phyloP scores from a whole-genome alignment of 768 basidiomycete species.

The Psilocybe cyanescens region DNA sequence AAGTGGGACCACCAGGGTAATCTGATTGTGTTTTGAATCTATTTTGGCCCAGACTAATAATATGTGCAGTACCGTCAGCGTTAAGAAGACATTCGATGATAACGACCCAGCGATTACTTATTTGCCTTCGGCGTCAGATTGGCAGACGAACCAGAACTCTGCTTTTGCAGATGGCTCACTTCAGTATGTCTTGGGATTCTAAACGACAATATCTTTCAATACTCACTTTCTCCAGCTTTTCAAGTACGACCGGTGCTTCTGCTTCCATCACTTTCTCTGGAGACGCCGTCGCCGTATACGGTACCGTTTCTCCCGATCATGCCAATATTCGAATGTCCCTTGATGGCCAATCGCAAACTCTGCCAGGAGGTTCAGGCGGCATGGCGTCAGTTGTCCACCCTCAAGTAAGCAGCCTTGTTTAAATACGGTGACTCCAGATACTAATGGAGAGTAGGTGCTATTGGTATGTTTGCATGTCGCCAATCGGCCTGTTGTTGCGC shows the following conservation, averaged over 20 bases:
- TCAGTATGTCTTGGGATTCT: slow-evolving; percentile 39
- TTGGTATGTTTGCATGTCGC: slow-evolving; percentile 28
- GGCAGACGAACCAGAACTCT: slow-evolving; percentile 34
- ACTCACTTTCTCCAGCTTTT: slow-evolving; percentile 36
- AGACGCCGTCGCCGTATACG: slow-evolving; percentile 57
- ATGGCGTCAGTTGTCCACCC: slow-evolving; percentile 25
- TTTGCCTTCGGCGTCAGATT: slow-evolving; percentile 36
- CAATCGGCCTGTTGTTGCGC: not conserved
- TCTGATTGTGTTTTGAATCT: slow-evolving; percentile 12
- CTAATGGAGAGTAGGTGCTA: slow-evolving; percentile 29
- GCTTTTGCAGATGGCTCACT: slow-evolving; percentile 41
- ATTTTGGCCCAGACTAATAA: not conserved
- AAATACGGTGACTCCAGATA: not conserved
- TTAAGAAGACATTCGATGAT: slow-evolving; percentile 43
- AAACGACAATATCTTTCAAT: not conserved
- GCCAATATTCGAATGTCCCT: slow-evolving; percentile 48
- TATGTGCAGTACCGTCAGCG: slow-evolving; percentile 28
- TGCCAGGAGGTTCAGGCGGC: slow-evolving; percentile 41
- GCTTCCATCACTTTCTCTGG: slow-evolving; percentile 51
- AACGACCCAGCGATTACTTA: slow-evolving; percentile 41
- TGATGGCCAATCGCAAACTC: slow-evolving; percentile 39
- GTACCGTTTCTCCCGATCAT: slow-evolving; percentile 55
- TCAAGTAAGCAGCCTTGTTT: slow-evolving; percentile 17
- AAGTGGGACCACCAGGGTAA: slow-evolving; percentile 41
- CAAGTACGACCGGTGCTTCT: slow-evolving; percentile 39